A percentile compares a stretch with the other conserved stretches of the same genome.
phyloP scores from a whole-genome alignment of 805 yeast genomes.

The Saccharomycopsis oosterbeekiorum region DNA sequence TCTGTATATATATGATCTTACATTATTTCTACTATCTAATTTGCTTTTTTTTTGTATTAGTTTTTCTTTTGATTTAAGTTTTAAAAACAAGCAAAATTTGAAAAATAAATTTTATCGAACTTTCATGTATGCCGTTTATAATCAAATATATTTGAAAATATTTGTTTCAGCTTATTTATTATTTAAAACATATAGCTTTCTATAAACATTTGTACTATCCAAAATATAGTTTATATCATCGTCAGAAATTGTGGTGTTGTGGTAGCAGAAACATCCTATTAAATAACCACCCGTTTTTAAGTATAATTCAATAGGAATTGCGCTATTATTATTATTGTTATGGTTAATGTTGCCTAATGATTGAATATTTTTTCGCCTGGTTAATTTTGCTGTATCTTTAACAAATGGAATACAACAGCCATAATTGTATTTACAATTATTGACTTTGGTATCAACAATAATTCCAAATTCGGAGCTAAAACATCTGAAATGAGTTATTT shows the following conservation, averaged over 20 bases:
- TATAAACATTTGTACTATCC: constrained; percentile 36
- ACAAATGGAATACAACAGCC: constrained; percentile 48
- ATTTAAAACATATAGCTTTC: constrained; percentile 24
- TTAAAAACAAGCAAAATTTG: too few species aligned
- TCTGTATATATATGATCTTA: too few species aligned
- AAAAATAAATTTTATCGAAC: too few species aligned
- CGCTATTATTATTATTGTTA: not conserved
- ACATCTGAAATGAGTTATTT: constrained; percentile 33
- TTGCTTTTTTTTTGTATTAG: too few species aligned
- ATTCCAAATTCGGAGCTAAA: constrained; percentile 46
- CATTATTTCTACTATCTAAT: too few species aligned
- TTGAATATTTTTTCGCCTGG: constrained; percentile 28
- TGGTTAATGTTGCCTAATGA: constrained; percentile 6
- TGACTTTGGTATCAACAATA: constrained; percentile 28
- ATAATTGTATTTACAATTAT: constrained; percentile 29
- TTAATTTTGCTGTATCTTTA: constrained; percentile 34
- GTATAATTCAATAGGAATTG: constrained; percentile 31
- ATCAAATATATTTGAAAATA: too few species aligned
- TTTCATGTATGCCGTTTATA: too few species aligned
- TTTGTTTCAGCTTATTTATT: not conserved
- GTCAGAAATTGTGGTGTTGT: constrained; percentile 25
- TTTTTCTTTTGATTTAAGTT: too few species aligned
- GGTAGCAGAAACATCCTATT: constrained; percentile 35
- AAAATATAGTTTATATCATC: constrained; percentile 36
- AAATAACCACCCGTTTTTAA: constrained; percentile 44